Conservation (phyloP, 2,329 filamentous ascomycete species). For the Botryotinia convoluta region DNA sequence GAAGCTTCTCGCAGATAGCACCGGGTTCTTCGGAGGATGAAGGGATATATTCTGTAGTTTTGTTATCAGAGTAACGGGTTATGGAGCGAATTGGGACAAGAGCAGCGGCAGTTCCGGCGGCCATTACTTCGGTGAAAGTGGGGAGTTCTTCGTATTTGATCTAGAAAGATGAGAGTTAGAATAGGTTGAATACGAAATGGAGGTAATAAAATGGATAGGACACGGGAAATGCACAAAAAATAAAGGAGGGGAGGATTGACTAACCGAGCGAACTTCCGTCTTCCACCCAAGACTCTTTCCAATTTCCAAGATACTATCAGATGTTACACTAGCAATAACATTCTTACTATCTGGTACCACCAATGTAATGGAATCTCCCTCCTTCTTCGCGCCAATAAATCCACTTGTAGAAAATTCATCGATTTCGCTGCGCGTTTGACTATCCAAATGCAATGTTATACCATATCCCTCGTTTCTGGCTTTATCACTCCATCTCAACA, state of each 20-base stretch:
- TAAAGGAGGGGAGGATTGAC: conserved; percentile 32
- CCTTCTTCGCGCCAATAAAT: conserved; percentile 76
- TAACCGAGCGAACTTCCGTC: conserved; percentile 70
- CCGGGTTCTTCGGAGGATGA: conserved; percentile 66
- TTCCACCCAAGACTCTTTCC: conserved; percentile 77
- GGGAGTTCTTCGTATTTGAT: conserved; percentile 62
- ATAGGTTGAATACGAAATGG: neutral
- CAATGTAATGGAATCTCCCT: conserved; percentile 45
- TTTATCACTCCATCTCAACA: conserved; percentile 81
- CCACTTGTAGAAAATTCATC: conserved; percentile 96
- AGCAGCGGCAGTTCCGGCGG: conserved; percentile 86
- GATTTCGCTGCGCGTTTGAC: conserved; percentile 75
- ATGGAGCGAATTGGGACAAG: conserved; percentile 91
- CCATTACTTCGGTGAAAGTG: conserved; percentile 75
- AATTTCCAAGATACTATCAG: conserved; percentile 73
- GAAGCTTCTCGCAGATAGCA: conserved; percentile 66
- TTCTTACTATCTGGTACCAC: conserved; percentile 85
- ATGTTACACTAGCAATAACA: conserved; percentile 85
- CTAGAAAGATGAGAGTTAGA: conserved; percentile 39
- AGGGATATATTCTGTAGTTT: conserved; percentile 56
- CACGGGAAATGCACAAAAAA: neutral
- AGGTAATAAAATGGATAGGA: neutral
- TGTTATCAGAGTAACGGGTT: conserved; percentile 57
- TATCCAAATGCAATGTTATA: conserved; percentile 94
- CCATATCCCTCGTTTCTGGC: conserved; percentile 77